Evolutionary conservation across 371 early-diverging fungal species (phyloP).

Genomic region (Lichtheimia ornata): DNA sequence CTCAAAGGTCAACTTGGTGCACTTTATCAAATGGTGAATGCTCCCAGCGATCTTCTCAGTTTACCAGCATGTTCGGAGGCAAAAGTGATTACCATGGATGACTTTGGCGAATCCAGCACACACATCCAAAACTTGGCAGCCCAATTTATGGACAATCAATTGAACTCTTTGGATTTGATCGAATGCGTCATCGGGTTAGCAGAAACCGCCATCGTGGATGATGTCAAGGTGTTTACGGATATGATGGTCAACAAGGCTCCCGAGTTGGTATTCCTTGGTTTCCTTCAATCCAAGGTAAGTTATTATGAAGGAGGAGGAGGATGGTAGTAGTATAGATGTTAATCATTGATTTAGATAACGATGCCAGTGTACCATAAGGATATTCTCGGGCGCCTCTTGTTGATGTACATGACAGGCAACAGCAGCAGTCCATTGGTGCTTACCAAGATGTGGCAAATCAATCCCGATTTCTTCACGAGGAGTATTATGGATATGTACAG

Average conservation of each 20-base stretch:
- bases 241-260: slow-evolving; percentile 66
- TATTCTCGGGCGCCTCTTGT: slow-evolving; percentile 63
- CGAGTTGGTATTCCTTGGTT: slow-evolving; percentile 76
- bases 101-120: slow-evolving; percentile 50
- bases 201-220: slow-evolving; percentile 63
- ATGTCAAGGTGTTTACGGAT: slow-evolving; percentile 69
- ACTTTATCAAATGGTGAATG: slow-evolving; percentile 63
- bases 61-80: slow-evolving; percentile 48
- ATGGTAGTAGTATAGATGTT: not conserved
- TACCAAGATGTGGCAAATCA: slow-evolving; percentile 73
- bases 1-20: slow-evolving; percentile 72
- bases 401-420: slow-evolving; percentile 72
- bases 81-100: slow-evolving; percentile 55
- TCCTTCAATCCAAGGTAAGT: slow-evolving; percentile 67
- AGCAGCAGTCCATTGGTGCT: slow-evolving; percentile 73
- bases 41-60: slow-evolving; percentile 56
- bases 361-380: slow-evolving; percentile 70
- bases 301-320: too few species aligned
- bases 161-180: slow-evolving; percentile 79
- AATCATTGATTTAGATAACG: slow-evolving; percentile 34
- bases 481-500: slow-evolving; percentile 75
- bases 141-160: slow-evolving; percentile 56
- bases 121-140: slow-evolving; percentile 50
- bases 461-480: slow-evolving; percentile 60
- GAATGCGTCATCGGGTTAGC: slow-evolving; percentile 67